Percentiles rank a stretch among this genome's conserved stretches.
Conservation (phyloP, 2,329 filamentous ascomycete genomes). For the Colletotrichum ledebouriae region DNA sequence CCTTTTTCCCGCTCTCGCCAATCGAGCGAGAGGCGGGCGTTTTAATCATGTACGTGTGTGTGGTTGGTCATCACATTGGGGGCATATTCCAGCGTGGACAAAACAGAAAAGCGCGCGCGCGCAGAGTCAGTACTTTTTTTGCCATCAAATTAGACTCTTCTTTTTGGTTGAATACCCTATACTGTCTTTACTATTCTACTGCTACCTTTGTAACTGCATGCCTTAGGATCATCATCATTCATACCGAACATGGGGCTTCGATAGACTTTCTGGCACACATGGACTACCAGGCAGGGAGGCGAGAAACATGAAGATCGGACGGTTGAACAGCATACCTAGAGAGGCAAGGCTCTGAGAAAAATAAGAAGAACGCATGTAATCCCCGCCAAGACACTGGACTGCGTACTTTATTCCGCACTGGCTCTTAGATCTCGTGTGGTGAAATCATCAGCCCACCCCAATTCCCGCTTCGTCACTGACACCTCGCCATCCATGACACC, state of each 20-base stretch:
- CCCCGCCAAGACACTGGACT: not conserved
- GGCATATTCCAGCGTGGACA: conserved; percentile 36
- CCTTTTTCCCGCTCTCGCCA: conserved; percentile 22
- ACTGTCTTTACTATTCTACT: conserved; percentile 23
- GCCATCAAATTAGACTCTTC: not conserved
- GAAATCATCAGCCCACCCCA: not conserved
- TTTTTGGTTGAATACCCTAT: conserved; percentile 20
- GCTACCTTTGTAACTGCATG: not conserved
- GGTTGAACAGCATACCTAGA: conserved; percentile 25
- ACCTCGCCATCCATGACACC: conserved; percentile 38
- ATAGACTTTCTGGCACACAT: conserved; percentile 32
- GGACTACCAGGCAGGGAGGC: conserved; percentile 15
- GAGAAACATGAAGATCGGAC: conserved; percentile 12
- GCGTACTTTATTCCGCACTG: not conserved
- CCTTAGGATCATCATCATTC: not conserved
- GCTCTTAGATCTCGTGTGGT: not conserved
- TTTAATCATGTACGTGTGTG: conserved; percentile 20
- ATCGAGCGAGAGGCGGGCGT: conserved; percentile 35
- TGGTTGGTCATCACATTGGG: conserved; percentile 1
- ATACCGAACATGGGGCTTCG: conserved; percentile 5
- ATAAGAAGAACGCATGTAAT: not conserved
- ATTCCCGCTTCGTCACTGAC: conserved; percentile 24
- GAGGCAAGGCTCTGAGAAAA: conserved; percentile 28
- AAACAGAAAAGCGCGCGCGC: conserved; percentile 21
- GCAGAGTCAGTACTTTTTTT: conserved; percentile 7